Base-by-base conservation (phyloP, 2,329 filamentous ascomycete genomes). In the Colletotrichum liaoningense region DNA sequence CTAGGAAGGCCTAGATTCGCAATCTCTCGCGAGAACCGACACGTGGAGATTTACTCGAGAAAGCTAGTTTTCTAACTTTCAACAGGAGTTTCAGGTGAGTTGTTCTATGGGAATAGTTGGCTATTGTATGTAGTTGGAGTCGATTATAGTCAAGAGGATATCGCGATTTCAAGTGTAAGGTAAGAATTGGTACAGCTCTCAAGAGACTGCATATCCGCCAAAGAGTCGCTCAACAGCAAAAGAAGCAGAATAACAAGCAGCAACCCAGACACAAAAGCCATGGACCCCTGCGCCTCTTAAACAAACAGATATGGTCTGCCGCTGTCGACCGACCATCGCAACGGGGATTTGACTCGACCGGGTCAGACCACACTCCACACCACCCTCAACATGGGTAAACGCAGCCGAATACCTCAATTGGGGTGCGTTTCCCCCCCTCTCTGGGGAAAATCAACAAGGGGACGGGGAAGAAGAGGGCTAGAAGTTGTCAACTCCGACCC, bases 331-430 rank as follows among this genome's bases (percentile, higher is more conserved):
- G 52, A 9, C 52, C 52, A 55, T 55, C 24, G n/a, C 11, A 24
- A 55, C n/a, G 52, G 52, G 52, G 24, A 14, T 55, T 26, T 24
- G 14, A 12, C 52, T 26, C n/a, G 22, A 55, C 22, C 6, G 24
- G 52, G 52, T 68, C 66, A 63, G 46, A 56, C 66, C 58, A 69
- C 67, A 59, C 62, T n/a, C 66, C 57, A 38, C 35, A 33, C 49
- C 58, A 24, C 59, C 16, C 9, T 35, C 6, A 42, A 19, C n/a
- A 49, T 26, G 7, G 22, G 26, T 38, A n/a, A 49, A 35, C 38
- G 16, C 42, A 49, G 28, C 7, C 46, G 42, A 12, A 26, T 24
- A 22, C 55, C 55, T 60, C 38, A 38, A 49, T 49, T n/a, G 42
- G 42, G 19, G 19, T 11, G 42, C 8, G n/a, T 35, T 26, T 57